Evolutionary conservation across 2,329 filamentous ascomycete genomes (phyloP), one percentile per base, ranked within the genome.

Genomic region (Blumeria hordei): DNA sequence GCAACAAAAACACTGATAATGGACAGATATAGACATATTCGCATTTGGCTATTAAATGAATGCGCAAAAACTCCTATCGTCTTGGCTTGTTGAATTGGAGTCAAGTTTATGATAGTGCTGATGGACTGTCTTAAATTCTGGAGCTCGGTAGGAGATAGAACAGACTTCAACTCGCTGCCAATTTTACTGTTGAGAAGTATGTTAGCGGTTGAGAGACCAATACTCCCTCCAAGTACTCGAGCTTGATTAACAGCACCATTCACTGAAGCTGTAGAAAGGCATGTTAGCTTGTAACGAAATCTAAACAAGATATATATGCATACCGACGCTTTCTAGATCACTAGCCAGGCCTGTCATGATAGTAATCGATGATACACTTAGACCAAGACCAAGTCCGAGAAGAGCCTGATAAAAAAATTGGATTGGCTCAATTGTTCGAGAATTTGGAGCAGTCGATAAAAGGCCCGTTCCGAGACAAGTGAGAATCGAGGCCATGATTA

Each of bases 141-240:
- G 3, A 54, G 18, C 18, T 54, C 35, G 10, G 21, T 28, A 14
- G 52, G 52, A 21, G 37, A n/a, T 16, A 54, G 52, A 35, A 54
- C 21, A 7, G 37, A 43, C 10, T 37, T 16, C 3, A 54, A 39
- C 14, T 54, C 39, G n/a, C 16, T 12, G 11, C 37, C 34, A 16
- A 54, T 44, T 11, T 36, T 41, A 12, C 34, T 41, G 36, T 54
- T 64, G 76, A 75, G 11, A 78, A 68, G 43, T n/a, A 77, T 71
- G n/a, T 73, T 78, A 60, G 75, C 76, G 34, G 74, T 63, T 0
- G 76, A 72, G 36, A 80, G 67, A 1, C 77, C 77, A 32, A 80
- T 69, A 35, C 73, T 74, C 1, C 77, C 77, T 2, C 77, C 77
- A 3, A 81, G 66, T 0, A 80, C 74, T 7, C 77, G 71, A 2